Conservation (phyloP, 164 flowering plant species). For the Buxus sempervirens region DNA sequence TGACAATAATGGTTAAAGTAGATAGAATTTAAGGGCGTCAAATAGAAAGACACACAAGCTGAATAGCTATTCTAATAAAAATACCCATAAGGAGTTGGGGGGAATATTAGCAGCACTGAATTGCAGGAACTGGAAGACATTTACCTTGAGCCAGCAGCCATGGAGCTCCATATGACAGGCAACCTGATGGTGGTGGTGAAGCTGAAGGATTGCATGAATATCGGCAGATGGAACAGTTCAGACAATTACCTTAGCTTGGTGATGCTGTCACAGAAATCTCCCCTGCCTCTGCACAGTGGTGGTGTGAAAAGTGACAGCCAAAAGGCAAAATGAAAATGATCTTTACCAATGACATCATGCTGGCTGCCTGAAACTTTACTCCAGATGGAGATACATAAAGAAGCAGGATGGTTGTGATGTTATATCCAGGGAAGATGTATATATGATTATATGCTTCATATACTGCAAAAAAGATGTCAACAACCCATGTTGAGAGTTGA, state of each 20-base stretch:
- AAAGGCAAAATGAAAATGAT: constrained; percentile 8
- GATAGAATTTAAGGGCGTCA: not conserved
- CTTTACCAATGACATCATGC: constrained; percentile 10
- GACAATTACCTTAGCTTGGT: not conserved
- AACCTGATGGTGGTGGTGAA: constrained; percentile 21
- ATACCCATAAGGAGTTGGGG: constrained; percentile 22
- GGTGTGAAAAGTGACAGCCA: constrained; percentile 2
- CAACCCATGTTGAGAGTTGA: not conserved
- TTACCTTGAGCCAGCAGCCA: constrained; percentile 15
- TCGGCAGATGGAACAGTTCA: constrained; percentile 21
- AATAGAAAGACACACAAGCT: not conserved
- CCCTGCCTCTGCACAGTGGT: constrained; percentile 2
- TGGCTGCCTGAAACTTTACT: not conserved
- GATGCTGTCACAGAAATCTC: not conserved
- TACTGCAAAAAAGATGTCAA: not conserved
- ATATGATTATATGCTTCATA: too few relatives aligned
- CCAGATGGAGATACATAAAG: not conserved
- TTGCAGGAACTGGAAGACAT: constrained; percentile 20
- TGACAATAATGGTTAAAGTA: not conserved
- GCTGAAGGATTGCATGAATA: constrained; percentile 23
- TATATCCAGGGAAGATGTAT: not conserved
- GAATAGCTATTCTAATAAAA: constrained; percentile 12
- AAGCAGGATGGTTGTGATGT: not conserved
- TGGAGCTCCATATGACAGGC: constrained; percentile 13
- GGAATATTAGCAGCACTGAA: constrained; percentile 23